phyloP scores from a whole-genome alignment of 352 stramenopile species.

The Phytophthora nicotianae region DNA sequence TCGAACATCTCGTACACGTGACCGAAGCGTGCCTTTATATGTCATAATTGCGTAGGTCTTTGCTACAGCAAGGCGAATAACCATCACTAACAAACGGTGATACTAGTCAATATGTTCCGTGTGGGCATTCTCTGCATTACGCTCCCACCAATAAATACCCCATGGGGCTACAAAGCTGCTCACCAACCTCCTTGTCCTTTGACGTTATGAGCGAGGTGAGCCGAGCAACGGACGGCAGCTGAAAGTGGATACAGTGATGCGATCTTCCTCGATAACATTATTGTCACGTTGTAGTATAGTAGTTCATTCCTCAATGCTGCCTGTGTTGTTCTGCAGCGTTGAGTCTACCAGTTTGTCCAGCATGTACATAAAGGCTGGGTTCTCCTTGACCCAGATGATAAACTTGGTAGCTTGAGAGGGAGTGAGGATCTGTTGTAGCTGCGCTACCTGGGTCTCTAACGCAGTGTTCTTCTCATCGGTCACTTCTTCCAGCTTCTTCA shows the following conservation, averaged over 20 bases:
- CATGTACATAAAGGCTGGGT: conserved; percentile 89
- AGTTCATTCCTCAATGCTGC: conserved; percentile 25
- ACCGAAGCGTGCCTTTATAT: conserved; percentile 1
- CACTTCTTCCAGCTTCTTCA: conserved; percentile 71
- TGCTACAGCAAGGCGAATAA: not conserved
- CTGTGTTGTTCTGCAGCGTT: conserved; percentile 44
- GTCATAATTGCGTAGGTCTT: conserved; percentile 10
- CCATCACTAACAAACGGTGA: not conserved
- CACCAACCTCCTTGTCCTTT: conserved; percentile 1
- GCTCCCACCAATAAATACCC: conserved; percentile 33
- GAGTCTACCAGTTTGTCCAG: conserved; percentile 82
- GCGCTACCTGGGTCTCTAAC: conserved; percentile 69
- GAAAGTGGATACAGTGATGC: conserved; percentile 9
- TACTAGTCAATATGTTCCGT: conserved; percentile 7
- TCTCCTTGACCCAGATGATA: conserved; percentile 89
- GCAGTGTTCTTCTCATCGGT: conserved; percentile 82
- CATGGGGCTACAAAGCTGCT: conserved; percentile 8
- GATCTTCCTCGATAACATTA: too few relatives aligned
- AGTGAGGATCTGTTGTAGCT: conserved; percentile 77
- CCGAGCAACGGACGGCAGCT: conserved; percentile 2
- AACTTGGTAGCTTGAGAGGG: conserved; percentile 82
- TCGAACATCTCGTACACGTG: conserved; percentile 5
- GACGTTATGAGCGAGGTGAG: not conserved
- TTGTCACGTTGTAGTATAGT: not conserved
- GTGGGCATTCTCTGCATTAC: conserved; percentile 5